Evolutionary conservation across 1,139 yeast species (phyloP).

Genomic region (Eremothecium sinecaudum): DNA sequence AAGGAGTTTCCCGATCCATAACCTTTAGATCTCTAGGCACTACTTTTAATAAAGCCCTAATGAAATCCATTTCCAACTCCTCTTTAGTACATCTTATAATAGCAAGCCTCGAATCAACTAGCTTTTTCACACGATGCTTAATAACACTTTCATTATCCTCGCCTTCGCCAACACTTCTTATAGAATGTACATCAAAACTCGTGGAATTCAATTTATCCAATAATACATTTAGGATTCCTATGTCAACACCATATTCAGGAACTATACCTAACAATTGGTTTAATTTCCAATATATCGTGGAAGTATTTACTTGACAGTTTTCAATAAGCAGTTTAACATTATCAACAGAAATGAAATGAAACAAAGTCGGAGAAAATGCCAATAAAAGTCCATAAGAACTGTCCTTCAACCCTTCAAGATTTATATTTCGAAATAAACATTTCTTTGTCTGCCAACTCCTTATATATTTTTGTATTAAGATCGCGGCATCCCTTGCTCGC

Average conservation of each 20-base stretch:
- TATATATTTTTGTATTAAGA: conserved; percentile 41
- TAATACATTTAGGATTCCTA: background rate
- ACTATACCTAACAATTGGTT: background rate
- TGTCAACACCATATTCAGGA: background rate
- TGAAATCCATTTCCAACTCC: background rate
- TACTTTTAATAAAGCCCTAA: background rate
- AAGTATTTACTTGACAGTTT: background rate
- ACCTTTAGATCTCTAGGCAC: background rate
- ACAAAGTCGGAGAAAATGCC: conserved; percentile 1
- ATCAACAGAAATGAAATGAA: background rate
- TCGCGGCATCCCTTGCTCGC: conserved; percentile 41
- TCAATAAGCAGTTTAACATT: background rate
- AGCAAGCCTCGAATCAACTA: background rate
- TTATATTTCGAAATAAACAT: conserved; percentile 6
- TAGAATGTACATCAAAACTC: background rate
- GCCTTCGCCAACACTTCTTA: too few relatives aligned
- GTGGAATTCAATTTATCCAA: background rate
- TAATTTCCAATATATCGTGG: background rate
- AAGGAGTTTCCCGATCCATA: background rate
- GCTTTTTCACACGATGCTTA: background rate
- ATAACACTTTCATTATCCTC: too few relatives aligned
- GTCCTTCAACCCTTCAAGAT: background rate
- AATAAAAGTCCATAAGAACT: background rate
- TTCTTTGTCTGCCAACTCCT: conserved; percentile 34
- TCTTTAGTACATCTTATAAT: background rate